These are phyloP conservation scores for Glonium stellatum DNA, from an alignment of 495 filamentous ascomycete genomes.

Conservation along the genomic window DNA sequence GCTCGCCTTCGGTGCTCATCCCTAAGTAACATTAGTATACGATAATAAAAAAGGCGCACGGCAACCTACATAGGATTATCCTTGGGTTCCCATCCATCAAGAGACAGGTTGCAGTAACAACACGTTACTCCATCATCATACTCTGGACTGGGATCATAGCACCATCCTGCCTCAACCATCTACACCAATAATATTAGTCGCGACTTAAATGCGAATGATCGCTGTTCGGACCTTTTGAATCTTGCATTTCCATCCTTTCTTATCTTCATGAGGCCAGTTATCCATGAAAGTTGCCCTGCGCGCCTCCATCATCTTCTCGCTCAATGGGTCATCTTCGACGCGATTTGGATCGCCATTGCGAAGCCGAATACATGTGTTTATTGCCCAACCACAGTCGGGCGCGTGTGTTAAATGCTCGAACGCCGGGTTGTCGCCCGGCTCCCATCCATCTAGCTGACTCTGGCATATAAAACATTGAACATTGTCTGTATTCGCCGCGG, in stretches of 20 bases:
- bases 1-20: slow-evolving; percentile 79
- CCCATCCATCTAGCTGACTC: slow-evolving; percentile 80
- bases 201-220: not conserved
- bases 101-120: slow-evolving; percentile 73
- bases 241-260: slow-evolving; percentile 82
- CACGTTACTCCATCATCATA: slow-evolving; percentile 80
- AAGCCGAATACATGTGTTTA: slow-evolving; percentile 63
- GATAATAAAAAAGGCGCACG: not conserved
- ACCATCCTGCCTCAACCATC: slow-evolving; percentile 91
- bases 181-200: slow-evolving; percentile 36
- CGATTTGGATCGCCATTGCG: slow-evolving; percentile 55
- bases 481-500: slow-evolving; percentile 69
- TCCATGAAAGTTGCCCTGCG: slow-evolving; percentile 70
- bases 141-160: slow-evolving; percentile 75
- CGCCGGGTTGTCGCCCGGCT: slow-evolving; percentile 69
- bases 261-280: slow-evolving; percentile 81
- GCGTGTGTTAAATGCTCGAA: slow-evolving; percentile 80
- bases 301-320: slow-evolving; percentile 62
- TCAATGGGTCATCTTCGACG: slow-evolving; percentile 61
- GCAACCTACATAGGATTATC: slow-evolving; percentile 72
- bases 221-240: slow-evolving; percentile 60
- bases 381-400: slow-evolving; percentile 78
- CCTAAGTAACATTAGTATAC: slow-evolving; percentile 39
- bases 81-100: slow-evolving; percentile 87
- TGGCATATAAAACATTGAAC: slow-evolving; percentile 80